These are phyloP conservation scores for Gynochthodes officinalis DNA, from an alignment of 257 asterid species.

Conservation along the genomic window DNA sequence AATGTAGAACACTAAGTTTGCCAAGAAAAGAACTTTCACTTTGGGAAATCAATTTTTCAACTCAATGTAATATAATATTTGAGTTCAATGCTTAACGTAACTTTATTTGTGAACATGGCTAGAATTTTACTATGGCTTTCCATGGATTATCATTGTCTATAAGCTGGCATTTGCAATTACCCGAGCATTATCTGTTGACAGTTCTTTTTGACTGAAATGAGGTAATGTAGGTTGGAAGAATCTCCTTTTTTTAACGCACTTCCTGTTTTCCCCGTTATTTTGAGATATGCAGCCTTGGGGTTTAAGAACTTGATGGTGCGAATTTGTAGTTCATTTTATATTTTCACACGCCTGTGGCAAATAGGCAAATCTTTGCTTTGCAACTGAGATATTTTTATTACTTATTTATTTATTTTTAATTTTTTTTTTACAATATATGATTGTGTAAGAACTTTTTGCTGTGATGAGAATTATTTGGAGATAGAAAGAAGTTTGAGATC, in stretches of 20 bases:
- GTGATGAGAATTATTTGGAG: background rate
- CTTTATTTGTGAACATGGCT: background rate
- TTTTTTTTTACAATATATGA: background rate
- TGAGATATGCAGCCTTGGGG: background rate
- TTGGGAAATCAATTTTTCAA: background rate
- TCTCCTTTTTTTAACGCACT: background rate
- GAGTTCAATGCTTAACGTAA: background rate
- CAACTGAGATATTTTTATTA: background rate
- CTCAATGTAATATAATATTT: background rate
- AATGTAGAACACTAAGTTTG: background rate
- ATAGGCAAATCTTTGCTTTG: background rate
- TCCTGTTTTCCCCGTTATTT: background rate
- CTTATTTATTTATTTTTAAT: too few relatives aligned
- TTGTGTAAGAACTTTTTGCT: background rate
- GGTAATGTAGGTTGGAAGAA: background rate
- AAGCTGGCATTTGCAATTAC: constrained; percentile 1
- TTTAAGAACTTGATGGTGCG: background rate
- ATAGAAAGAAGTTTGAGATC: background rate
- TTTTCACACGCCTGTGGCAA: background rate
- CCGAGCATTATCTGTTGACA: background rate
- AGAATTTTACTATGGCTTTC: background rate
- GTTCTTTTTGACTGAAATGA: background rate
- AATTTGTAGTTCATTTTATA: background rate
- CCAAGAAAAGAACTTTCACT: background rate
- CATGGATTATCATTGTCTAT: background rate